A percentile compares a stretch with the other conserved stretches of the same genome.
Conservation (phyloP, 306 rosid species). For the Crataegus laevigata region DNA sequence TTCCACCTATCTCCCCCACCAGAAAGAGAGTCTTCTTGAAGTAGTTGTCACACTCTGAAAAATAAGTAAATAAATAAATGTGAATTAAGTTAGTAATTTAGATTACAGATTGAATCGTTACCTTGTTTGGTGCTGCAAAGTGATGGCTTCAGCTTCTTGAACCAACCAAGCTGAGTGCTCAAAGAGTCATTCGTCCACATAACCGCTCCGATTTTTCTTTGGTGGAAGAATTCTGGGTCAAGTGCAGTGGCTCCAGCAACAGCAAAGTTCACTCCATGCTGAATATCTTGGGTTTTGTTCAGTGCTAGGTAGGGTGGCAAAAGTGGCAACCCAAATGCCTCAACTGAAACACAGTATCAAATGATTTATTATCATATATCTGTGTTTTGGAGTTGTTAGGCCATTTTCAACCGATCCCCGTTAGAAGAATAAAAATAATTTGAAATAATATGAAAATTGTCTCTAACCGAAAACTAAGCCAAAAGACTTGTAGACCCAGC, state of each 20-base stretch:
- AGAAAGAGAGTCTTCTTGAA: slow-evolving; percentile 50
- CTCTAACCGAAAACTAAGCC: no score
- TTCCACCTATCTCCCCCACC: slow-evolving; percentile 81
- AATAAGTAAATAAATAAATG: not conserved
- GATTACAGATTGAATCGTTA: not conserved
- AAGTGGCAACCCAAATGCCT: slow-evolving; percentile 52
- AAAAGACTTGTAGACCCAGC: no score
- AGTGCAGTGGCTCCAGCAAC: slow-evolving; percentile 79
- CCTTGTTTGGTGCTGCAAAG: slow-evolving; percentile 54
- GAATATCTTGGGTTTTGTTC: slow-evolving; percentile 16
- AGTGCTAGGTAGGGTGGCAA: slow-evolving; percentile 47
- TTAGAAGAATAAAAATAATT: no score
- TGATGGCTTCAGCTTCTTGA: slow-evolving; percentile 51
- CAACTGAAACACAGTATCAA: slow-evolving; percentile 32
- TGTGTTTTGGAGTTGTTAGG: not conserved
- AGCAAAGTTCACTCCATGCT: slow-evolving; percentile 58
- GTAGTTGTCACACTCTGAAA: slow-evolving; percentile 49
- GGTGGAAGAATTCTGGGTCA: slow-evolving; percentile 38
- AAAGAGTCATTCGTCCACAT: slow-evolving; percentile 48
- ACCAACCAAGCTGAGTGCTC: slow-evolving; percentile 63
- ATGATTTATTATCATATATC: no score
- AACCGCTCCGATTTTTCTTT: slow-evolving; percentile 15
- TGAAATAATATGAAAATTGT: no score
- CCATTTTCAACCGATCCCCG: no score
- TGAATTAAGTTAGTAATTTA: no score